Evolutionary conservation across 2,329 filamentous ascomycete genomes (phyloP).

Genomic region (Daldinia eschscholtzii): DNA sequence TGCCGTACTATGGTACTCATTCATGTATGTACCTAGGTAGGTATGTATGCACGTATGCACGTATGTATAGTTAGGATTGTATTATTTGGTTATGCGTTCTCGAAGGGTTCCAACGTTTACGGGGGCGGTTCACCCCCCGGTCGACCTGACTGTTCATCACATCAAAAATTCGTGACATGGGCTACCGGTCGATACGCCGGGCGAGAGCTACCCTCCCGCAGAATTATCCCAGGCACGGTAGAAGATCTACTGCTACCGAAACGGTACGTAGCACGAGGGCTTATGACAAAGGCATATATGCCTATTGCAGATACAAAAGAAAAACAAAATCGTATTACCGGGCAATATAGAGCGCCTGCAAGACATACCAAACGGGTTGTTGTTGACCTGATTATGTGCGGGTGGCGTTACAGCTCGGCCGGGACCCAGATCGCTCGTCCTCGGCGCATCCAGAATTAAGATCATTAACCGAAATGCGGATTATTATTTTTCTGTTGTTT

Average conservation of each 20-base stretch:
- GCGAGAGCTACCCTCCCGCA: slow-evolving; percentile 37
- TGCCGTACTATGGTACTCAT: slow-evolving; percentile 18
- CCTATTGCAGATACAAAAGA: slow-evolving; percentile 18
- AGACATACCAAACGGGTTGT: slow-evolving; percentile 28
- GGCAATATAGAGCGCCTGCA: slow-evolving; percentile 30
- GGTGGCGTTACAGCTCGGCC: slow-evolving; percentile 33
- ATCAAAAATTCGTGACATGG: slow-evolving; percentile 36
- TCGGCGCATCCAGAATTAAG: slow-evolving; percentile 44
- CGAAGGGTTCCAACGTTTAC: slow-evolving; percentile 41
- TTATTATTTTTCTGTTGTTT: slow-evolving; percentile 18
- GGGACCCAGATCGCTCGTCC: slow-evolving; percentile 30
- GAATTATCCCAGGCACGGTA: slow-evolving; percentile 45
- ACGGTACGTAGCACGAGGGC: slow-evolving; percentile 14
- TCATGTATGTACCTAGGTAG: not conserved
- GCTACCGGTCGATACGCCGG: slow-evolving; percentile 35
- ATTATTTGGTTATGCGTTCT: slow-evolving; percentile 37
- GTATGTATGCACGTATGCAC: too few relatives aligned
- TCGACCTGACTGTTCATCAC: slow-evolving; percentile 25
- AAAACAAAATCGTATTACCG: slow-evolving; percentile 18
- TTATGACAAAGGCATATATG: slow-evolving; percentile 29
- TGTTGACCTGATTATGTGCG: slow-evolving; percentile 20
- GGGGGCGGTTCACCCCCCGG: not conserved
- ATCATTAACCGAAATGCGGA: slow-evolving; percentile 45
- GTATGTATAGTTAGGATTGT: slow-evolving; percentile 22
- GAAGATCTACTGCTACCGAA: slow-evolving; percentile 41